Conservation (phyloP, 2,329 filamentous ascomycete genomes). For the Helicocarpus griseus region DNA sequence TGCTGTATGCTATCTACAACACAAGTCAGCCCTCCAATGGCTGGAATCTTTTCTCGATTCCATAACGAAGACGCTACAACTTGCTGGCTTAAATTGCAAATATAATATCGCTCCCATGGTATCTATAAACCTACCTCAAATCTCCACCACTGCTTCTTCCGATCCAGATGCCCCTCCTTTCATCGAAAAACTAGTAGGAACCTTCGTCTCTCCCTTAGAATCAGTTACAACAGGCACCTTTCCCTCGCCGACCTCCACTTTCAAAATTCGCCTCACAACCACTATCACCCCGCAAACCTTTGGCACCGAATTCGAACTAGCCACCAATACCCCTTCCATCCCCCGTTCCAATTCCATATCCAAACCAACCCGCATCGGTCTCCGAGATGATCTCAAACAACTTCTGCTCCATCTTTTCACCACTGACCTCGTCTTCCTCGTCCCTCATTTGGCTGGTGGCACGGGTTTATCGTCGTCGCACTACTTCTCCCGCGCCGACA, state of each 20-base stretch:
- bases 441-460: conserved; percentile 14
- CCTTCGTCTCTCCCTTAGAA: conserved; percentile 35
- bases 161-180: conserved; percentile 7
- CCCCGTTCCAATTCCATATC: conserved; percentile 23
- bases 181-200: conserved; percentile 33
- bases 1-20: conserved; percentile 45
- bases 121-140: conserved; percentile 16
- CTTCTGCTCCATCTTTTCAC: conserved; percentile 27
- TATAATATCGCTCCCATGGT: conserved; percentile 20
- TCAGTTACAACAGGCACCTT: conserved; percentile 32
- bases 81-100: conserved; percentile 23
- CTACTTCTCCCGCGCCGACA: background rate
- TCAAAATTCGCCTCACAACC: conserved; percentile 30
- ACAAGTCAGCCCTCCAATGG: conserved; percentile 30
- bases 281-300: conserved; percentile 22
- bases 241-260: conserved; percentile 22
- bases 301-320: conserved; percentile 32
- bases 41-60: conserved; percentile 25
- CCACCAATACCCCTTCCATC: conserved; percentile 23
- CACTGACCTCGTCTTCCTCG: conserved; percentile 27
- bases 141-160: conserved; percentile 8
- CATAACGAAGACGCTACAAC: conserved; percentile 22
- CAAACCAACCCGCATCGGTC: conserved; percentile 20
- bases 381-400: conserved; percentile 25
- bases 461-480: background rate